Percentiles rank a stretch among this genome's conserved stretches.
Conservation (phyloP, 345 rosid species). For the Angophora floribunda region DNA sequence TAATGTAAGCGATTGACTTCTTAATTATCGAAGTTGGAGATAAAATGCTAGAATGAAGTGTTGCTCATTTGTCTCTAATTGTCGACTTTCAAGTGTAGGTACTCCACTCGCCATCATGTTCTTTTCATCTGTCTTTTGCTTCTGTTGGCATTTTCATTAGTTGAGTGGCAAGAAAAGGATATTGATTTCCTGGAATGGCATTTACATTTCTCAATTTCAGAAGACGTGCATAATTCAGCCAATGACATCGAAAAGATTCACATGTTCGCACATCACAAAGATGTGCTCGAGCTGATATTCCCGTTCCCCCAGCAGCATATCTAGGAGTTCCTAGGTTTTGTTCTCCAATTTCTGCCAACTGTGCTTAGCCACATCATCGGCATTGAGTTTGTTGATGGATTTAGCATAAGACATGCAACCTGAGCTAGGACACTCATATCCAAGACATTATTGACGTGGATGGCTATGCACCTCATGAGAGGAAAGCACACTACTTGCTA, state of each 20-base stretch:
- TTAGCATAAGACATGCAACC: background rate
- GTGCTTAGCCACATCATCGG: background rate
- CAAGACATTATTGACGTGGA: background rate
- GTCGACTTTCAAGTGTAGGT: background rate
- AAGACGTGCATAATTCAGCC: too few species aligned
- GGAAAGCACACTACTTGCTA: background rate
- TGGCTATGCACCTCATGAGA: background rate
- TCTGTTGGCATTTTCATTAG: too few species aligned
- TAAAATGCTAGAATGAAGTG: background rate
- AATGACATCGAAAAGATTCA: rapidly evolving
- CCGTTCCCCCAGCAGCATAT: background rate
- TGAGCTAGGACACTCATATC: background rate
- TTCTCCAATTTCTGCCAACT: background rate
- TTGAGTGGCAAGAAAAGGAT: too few species aligned
- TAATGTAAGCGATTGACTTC: background rate
- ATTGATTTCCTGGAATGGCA: too few species aligned
- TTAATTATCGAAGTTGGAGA: background rate
- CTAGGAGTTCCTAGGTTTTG: background rate
- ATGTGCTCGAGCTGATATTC: background rate
- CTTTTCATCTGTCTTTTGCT: background rate
- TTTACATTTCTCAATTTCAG: too few species aligned
- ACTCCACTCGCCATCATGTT: background rate
- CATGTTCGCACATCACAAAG: background rate
- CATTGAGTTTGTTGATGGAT: background rate
- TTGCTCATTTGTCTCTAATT: background rate